These are phyloP conservation scores for Neonectria neomacrospora DNA, from an alignment of 2,329 filamentous ascomycete species.

Conservation along the genomic window DNA sequence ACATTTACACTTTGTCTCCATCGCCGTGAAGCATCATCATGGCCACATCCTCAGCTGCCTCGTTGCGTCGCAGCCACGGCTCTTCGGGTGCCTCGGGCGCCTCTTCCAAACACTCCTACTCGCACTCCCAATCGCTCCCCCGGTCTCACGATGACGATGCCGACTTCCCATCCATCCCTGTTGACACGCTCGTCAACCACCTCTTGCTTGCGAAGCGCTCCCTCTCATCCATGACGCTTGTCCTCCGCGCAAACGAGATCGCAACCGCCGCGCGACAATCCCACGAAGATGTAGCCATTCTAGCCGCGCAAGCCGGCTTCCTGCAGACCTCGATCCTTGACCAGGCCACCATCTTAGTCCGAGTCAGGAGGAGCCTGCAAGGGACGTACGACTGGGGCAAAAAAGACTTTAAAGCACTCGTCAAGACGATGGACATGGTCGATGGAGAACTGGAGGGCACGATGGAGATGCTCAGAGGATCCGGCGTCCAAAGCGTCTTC, in stretches of 20 bases:
- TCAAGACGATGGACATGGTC: slow-evolving; percentile 73
- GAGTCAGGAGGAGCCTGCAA: slow-evolving; percentile 63
- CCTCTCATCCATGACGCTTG: slow-evolving; percentile 82
- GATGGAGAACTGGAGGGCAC: slow-evolving; percentile 73
- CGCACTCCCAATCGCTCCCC: slow-evolving; percentile 33
- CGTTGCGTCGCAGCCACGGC: slow-evolving; percentile 51
- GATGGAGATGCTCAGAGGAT: slow-evolving; percentile 71
- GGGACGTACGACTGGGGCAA: slow-evolving; percentile 68
- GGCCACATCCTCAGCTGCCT: slow-evolving; percentile 51
- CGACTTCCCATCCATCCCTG: slow-evolving; percentile 47
- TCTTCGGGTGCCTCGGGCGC: slow-evolving; percentile 50
- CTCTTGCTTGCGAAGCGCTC: slow-evolving; percentile 89
- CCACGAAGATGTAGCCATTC: slow-evolving; percentile 81
- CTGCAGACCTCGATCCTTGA: slow-evolving; percentile 70
- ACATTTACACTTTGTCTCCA: neutral
- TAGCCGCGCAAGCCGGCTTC: slow-evolving; percentile 77
- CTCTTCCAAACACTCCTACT: slow-evolving; percentile 48
- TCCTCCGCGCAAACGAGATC: slow-evolving; percentile 88
- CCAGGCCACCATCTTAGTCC: slow-evolving; percentile 63
- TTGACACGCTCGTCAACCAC: slow-evolving; percentile 85
- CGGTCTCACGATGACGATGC: slow-evolving; percentile 36
- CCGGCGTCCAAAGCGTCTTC: slow-evolving; percentile 72
- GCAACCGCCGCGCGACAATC: slow-evolving; percentile 79
- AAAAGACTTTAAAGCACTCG: slow-evolving; percentile 69
- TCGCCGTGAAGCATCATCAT: slow-evolving; percentile 37